Base-by-base conservation (phyloP, 225 moss, liverwort and hornwort genomes). In the Pseudisothecium myosuroides region DNA sequence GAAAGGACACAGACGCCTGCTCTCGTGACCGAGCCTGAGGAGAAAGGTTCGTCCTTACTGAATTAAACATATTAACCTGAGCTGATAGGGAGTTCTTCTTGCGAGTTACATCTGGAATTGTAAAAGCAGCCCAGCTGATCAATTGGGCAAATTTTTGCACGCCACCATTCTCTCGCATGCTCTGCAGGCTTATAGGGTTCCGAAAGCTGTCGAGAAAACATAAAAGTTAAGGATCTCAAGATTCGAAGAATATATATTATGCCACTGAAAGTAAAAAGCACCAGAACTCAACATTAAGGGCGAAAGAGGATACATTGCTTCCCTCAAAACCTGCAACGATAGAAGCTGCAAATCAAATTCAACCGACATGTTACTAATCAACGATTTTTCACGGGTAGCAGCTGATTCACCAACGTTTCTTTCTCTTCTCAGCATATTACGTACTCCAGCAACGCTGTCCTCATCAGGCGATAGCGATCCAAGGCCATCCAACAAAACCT, bases 251-350 rank as follows among this genome's bases (percentile, higher is more conserved):
- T 81, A 88, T 27, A 82, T 32, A 87, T 14, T 67, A 88, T 43
- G n/a, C 47, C 59, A 83, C 31, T 58, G 34, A 14, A 71, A 90
- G 86, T 47, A 80, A 60, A 32, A 88, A 82, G 63, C 63, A 89
- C 67, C 83, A 86, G 86, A 34, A 88, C 43, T 80, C 47, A 47
- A 84, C 62, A 91, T 17, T 23, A 88, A 76, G 17, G 52, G 61
- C 61, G 19, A 88, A 82, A 89, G 69, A 94, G 95, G 96, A 96
- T 96, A 96, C 96, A 94, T 94, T 81, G 95, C 94, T 91, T 96
- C 96, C 89, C 95, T 95, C 75, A 95, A 92, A 56, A 96, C 96
- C 91, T 95, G 95, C 91, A 96, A 93, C 54, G 95, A 96, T 47
- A 95, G 89, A 82, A 95, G 92, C 87, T 96, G 95, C 91, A 96